These are phyloP conservation scores for Aspergillus carlsbadensis DNA, from an alignment of 495 filamentous ascomycete species.

Conservation along the genomic window DNA sequence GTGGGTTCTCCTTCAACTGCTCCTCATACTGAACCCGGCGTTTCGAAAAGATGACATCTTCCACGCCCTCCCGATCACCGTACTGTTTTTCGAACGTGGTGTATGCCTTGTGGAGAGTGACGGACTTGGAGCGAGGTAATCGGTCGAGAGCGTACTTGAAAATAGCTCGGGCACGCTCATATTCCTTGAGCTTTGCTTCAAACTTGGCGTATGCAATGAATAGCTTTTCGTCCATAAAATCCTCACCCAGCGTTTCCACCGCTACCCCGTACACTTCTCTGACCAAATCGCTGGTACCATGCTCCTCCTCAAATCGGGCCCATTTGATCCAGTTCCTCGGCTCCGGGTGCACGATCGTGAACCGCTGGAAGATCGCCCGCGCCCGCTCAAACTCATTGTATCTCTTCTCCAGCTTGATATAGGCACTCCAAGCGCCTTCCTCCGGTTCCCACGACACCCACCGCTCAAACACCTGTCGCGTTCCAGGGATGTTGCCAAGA, in stretches of 20 bases:
- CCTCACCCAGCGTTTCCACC: constrained; percentile 86
- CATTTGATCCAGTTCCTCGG: constrained; percentile 98
- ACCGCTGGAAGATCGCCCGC: constrained; percentile 81
- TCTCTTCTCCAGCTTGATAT: constrained; percentile 95
- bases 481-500: constrained; percentile 86
- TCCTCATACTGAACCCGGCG: constrained; percentile 92
- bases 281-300: constrained; percentile 84
- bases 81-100: constrained; percentile 98
- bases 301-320: constrained; percentile 96
- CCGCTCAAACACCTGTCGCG: constrained; percentile 91
- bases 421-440: constrained; percentile 91
- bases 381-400: constrained; percentile 88
- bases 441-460: constrained; percentile 99
- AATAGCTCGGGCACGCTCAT: constrained; percentile 91
- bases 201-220: constrained; percentile 92
- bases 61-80: constrained; percentile 89
- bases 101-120: constrained; percentile 83
- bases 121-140: constrained; percentile 81
- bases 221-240: constrained; percentile 94
- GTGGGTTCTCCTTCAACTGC: constrained; percentile 84
- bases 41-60: constrained; percentile 94
- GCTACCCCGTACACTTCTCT: constrained; percentile 89
- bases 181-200: constrained; percentile 91
- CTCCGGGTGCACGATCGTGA: constrained; percentile 92
- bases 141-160: constrained; percentile 96